Percentiles rank a stretch among this genome's conserved stretches.
phyloP scores from a whole-genome alignment of 192 early-diverging fungal genomes.

The Linnemannia hyalina region DNA sequence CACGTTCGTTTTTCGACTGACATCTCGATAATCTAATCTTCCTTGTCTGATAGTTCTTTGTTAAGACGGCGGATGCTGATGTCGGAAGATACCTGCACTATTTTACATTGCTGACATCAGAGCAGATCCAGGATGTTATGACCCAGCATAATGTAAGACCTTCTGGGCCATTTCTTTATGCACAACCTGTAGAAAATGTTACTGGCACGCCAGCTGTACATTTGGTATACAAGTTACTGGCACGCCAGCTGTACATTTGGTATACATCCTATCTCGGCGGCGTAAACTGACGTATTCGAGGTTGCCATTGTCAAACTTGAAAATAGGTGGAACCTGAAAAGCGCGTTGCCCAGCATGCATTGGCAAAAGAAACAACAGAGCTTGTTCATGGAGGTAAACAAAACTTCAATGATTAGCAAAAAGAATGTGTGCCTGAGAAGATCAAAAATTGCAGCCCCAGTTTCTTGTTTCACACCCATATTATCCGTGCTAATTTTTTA shows the following conservation, averaged over 20 bases:
- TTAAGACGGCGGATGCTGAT: slow-evolving; percentile 85
- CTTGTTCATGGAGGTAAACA: slow-evolving; percentile 85
- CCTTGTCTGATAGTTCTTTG: slow-evolving; percentile 75
- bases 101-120: slow-evolving; percentile 83
- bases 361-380: slow-evolving; percentile 90
- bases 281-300: not conserved
- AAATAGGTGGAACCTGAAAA: slow-evolving; percentile 68
- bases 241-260: not conserved
- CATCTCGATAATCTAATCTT: not conserved
- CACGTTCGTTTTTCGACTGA: not conserved
- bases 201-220: not conserved
- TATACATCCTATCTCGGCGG: not conserved
- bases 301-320: not conserved
- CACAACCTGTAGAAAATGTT: not conserved
- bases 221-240: not conserved
- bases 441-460: not conserved
- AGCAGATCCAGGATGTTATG: slow-evolving; percentile 73
- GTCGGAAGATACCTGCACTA: slow-evolving; percentile 80
- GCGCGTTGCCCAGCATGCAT: slow-evolving; percentile 78
- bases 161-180: not conserved
- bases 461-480: not conserved
- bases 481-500: not conserved
- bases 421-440: not conserved
- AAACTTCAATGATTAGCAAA: not conserved
- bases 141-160: slow-evolving; percentile 71